These are phyloP conservation scores for Botrytis hyacinthi DNA, from an alignment of 2,329 filamentous ascomycete species.

Conservation along the genomic window DNA sequence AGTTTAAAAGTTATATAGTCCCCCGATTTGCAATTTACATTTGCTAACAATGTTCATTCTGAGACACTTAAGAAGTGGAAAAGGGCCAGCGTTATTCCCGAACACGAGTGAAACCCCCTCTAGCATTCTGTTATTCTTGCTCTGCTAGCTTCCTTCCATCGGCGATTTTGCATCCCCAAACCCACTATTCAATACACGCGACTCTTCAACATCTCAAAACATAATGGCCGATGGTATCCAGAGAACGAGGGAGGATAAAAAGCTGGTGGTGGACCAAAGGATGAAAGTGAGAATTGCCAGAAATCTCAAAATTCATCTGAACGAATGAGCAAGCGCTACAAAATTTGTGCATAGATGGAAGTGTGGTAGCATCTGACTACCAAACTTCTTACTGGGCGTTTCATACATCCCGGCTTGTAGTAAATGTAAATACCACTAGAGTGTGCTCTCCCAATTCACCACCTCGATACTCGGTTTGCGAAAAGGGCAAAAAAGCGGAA, in stretches of 20 bases:
- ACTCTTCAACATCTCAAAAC: not conserved
- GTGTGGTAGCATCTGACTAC: too few species aligned
- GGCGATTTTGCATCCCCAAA: not conserved
- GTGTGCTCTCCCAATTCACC: too few species aligned
- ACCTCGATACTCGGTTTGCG: not conserved
- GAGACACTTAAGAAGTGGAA: not conserved
- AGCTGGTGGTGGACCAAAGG: not conserved
- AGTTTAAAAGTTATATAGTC: not conserved
- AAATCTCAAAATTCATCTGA: too few species aligned
- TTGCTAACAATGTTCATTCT: not conserved
- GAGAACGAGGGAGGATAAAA: not conserved
- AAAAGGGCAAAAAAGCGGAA: not conserved
- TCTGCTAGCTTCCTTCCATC: not conserved
- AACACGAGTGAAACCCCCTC: not conserved
- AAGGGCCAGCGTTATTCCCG: not conserved
- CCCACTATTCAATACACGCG: not conserved
- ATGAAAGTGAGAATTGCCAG: not conserved
- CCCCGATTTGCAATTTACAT: not conserved
- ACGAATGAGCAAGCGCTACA: too few species aligned
- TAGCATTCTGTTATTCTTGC: not conserved
- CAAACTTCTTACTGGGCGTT: too few species aligned
- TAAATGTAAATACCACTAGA: too few species aligned
- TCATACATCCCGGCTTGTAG: too few species aligned
- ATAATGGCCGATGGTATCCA: rapidly evolving
- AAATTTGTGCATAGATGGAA: too few species aligned